Evolutionary conservation across 1,139 yeast species (phyloP), one percentile per base, ranked within the genome.

Genomic region (Yamadazyma epiphylla): DNA sequence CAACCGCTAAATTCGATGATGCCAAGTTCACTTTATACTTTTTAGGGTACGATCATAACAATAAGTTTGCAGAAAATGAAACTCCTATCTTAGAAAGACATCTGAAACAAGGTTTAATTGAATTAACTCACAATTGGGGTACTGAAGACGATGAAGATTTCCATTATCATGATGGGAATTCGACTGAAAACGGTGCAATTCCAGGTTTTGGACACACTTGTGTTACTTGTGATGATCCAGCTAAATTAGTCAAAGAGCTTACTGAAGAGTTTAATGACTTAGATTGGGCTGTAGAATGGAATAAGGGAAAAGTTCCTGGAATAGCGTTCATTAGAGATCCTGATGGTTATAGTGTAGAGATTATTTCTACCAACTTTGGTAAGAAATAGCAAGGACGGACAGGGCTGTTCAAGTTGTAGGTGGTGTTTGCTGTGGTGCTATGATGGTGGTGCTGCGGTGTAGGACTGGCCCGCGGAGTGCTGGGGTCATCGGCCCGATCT

Each of bases 121-220:
- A 91, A 60, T 69, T 91, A 51, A 89, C 97, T 27, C 94, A 87
- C 64, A 91, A 91, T 61, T 88, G 87, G 80, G 98, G 97, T 17
- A 85, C 97, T 12, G 98, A 91, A 53, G 51, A 64, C 16, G 95
- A 89, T 41, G 68, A 73, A 9, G 69, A 70, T 10, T 85, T 87
- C 60, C 55, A 65, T 32, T 91, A 91, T 60, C 95, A 89, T 57
- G 84, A 80, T 43, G 95, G 96, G 35, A 87, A 88, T 55, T 49
- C 62, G 28, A 63, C 70, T 21, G 71, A 58, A 25, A 53, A 62
- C 33, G 80, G 79, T 13, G 70, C 77, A 25, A 79, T 82, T 12
- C 80, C 75, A 49, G 97, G 97, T 11, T 91, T 74, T 51, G 95
- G 95, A 22, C 96, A 89, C 60, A 71, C 85, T 37, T 85, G 94